Evolutionary conservation across 768 basidiomycete species (phyloP), one percentile per base, ranked within the genome.

Genomic region (Agaricus blazei): DNA sequence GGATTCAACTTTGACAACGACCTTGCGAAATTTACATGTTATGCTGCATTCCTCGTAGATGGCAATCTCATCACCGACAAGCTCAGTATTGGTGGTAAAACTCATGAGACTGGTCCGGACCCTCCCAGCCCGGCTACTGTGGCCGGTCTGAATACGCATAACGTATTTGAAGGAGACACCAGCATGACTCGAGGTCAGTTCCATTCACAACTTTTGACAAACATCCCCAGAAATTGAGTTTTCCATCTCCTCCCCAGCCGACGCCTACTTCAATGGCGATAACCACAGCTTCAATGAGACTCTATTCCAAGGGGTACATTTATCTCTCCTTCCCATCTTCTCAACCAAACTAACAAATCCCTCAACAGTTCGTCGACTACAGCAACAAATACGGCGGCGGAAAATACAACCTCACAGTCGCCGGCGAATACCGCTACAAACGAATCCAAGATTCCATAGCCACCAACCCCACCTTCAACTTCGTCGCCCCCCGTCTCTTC

Each of bases 201-300:
- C 5, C 34, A 34, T 7, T 11, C 9, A 27, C 15, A 4, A 8
- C 8, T 19, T 24, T 19, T 19, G 1, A 11, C 7, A 34, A 15
- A 8, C 14, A 23, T 37, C 43, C 9, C 3, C 46, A 49, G 26
- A 40, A 23, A 41, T 11, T 23, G 23, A 11, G 31, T 34, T 19
- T 19, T 19, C 19, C 34, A 34, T 34, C 11, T 31, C 27, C 42
- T 38, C 4, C 9, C 26, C 24, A 49, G 59, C 26, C 11, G 62
- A 65, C 49, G 54, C 57, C 43, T 61, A 48, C 48, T 63, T 63
- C 24, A 62, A 58, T 8, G 60, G 34, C 34, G 34, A 63, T 36
- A 63, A 65, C 40, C 56, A 59, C 48, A 63, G 59, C 36, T 62
- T 65, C 43, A 65, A 65, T 46, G 57, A 63, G 42, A 62, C 60